Evolutionary conservation across 129 eudicot genomes (phyloP).

Genomic region (Chrysanthemum makinoi): DNA sequence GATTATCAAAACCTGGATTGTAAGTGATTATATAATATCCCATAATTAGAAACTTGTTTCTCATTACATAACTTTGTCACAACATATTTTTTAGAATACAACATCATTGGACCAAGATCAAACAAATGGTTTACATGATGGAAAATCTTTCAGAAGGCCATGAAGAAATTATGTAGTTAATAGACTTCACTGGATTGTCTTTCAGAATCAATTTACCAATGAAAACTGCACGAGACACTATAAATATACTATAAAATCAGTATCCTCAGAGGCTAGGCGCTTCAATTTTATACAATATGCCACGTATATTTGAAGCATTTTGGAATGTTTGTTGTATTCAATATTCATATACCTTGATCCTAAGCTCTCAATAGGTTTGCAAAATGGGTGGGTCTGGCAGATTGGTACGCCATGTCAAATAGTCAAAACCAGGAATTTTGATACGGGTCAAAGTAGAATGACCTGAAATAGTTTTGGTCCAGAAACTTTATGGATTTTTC

Average conservation of each 20-base stretch:
- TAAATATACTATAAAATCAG: not conserved
- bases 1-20: slow-evolving; percentile 55
- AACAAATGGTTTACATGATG: not conserved
- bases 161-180: not conserved
- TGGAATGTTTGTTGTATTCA: too few species aligned
- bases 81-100: slow-evolving; percentile 41
- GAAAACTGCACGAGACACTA: not conserved
- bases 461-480: too few species aligned
- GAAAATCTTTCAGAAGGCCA: not conserved
- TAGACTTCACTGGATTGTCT: not conserved
- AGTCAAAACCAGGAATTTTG: too few species aligned
- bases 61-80: not conserved
- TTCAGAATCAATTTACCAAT: not conserved
- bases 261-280: too few species aligned
- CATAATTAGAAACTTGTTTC: not conserved
- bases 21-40: slow-evolving; percentile 41
- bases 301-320: too few species aligned
- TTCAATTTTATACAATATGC: too few species aligned
- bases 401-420: too few species aligned
- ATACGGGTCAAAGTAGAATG: too few species aligned
- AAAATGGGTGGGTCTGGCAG: too few species aligned
- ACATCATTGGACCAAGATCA: slow-evolving; percentile 26
- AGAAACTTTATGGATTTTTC: too few species aligned
- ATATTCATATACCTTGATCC: too few species aligned
- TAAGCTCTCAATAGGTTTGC: too few species aligned